Conservation (phyloP, 371 early-diverging fungal species). For the Nematocida sp. region DNA sequence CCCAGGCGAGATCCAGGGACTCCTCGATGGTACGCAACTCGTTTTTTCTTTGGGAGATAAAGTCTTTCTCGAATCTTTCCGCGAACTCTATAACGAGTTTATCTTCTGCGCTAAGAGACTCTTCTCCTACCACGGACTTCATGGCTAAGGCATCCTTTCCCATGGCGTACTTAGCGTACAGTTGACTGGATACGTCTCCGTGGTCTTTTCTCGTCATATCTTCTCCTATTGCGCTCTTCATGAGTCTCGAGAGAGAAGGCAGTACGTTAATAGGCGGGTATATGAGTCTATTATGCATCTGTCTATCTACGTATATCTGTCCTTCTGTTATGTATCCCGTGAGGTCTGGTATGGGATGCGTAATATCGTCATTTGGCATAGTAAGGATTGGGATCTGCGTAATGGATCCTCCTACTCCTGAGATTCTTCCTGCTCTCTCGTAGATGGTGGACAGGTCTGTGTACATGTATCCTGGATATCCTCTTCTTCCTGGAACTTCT, state of each 20-base stretch:
- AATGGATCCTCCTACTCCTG: conserved; percentile 96
- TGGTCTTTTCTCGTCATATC: conserved; percentile 97
- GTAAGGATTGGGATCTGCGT: conserved; percentile 99
- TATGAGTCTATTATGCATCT: conserved; percentile 95
- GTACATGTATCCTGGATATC: conserved; percentile 99
- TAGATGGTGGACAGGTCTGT: conserved; percentile 99
- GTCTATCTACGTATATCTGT: conserved; percentile 98
- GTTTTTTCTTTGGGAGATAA: conserved; percentile 86
- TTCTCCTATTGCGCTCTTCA: conserved; percentile 99
- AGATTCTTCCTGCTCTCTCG: conserved; percentile 98
- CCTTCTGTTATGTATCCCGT: conserved; percentile 99
- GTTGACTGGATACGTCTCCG: conserved; percentile 97
- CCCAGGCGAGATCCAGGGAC: conserved; percentile 95
- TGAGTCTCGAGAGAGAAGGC: conserved; percentile 94
- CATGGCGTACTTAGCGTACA: conserved; percentile 99
- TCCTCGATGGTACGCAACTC: conserved; percentile 93
- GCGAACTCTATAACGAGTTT: conserved; percentile 93
- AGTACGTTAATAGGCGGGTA: conserved; percentile 99
- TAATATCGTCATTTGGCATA: conserved; percentile 99
- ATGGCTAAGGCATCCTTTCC: conserved; percentile 98
- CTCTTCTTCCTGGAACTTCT: conserved; percentile 99
- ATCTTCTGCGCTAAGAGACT: conserved; percentile 93
- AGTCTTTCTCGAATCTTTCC: conserved; percentile 95
- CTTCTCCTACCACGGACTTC: conserved; percentile 99
- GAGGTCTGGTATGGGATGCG: conserved; percentile 99